Evolutionary conservation across 768 basidiomycete species (phyloP).

Genomic region (Leccinum barrowsii): DNA sequence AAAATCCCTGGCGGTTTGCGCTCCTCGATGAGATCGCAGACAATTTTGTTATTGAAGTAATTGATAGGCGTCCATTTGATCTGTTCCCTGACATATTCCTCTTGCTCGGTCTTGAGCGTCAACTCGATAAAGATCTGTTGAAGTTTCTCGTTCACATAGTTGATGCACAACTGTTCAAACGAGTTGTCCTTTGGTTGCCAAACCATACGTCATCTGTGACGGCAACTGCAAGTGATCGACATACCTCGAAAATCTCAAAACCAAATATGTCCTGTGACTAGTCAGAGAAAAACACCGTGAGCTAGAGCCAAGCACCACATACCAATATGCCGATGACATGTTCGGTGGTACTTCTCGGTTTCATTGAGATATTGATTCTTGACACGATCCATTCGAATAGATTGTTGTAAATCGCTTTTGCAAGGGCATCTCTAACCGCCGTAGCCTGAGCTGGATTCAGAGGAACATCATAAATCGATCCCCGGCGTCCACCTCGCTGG

Average conservation of each 20-base stretch:
- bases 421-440: slow-evolving; percentile 85
- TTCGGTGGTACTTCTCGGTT: slow-evolving; percentile 64
- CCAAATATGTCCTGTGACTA: slow-evolving; percentile 86
- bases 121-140: slow-evolving; percentile 99
- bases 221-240: slow-evolving; percentile 3
- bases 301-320: slow-evolving; percentile 18
- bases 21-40: slow-evolving; percentile 98
- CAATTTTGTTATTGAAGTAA: slow-evolving; percentile 97
- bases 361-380: slow-evolving; percentile 95
- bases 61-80: slow-evolving; percentile 99
- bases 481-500: slow-evolving; percentile 84
- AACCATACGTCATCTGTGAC: slow-evolving; percentile 3
- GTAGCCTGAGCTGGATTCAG: slow-evolving; percentile 88
- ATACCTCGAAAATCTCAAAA: slow-evolving; percentile 95
- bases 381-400: slow-evolving; percentile 99
- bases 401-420: slow-evolving; percentile 98
- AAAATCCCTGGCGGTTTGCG: slow-evolving; percentile 95
- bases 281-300: not conserved
- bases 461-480: slow-evolving; percentile 96
- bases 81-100: slow-evolving; percentile 97
- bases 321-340: slow-evolving; percentile 93
- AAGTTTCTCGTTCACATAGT: slow-evolving; percentile 99
- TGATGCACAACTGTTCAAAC: slow-evolving; percentile 98
- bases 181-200: slow-evolving; percentile 74
- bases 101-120: slow-evolving; percentile 97